Evolutionary conservation across 768 basidiomycete species (phyloP).

Genomic region (Tephrocybe rancida): DNA sequence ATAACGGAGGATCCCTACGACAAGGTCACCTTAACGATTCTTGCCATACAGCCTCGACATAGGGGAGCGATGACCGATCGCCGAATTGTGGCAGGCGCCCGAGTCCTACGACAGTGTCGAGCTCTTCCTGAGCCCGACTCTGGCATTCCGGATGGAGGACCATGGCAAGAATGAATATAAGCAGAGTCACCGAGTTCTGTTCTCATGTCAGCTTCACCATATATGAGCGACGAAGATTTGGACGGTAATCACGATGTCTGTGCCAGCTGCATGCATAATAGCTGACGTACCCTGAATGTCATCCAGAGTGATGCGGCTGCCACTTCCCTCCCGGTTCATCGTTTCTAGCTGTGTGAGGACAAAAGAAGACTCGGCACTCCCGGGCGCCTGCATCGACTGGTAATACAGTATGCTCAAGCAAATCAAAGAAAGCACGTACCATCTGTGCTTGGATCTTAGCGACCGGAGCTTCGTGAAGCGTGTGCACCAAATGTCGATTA

Average conservation of each 20-base stretch:
- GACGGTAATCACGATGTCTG: constrained; percentile 16
- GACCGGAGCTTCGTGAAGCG: constrained; percentile 3
- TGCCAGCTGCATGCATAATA: constrained; percentile 19
- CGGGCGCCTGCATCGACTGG: too few species aligned
- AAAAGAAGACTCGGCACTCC: constrained; percentile 17
- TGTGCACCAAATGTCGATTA: background rate
- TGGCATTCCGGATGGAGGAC: constrained; percentile 20
- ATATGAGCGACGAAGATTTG: too few species aligned
- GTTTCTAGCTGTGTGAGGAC: constrained; percentile 14
- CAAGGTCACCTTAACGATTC: constrained; percentile 11
- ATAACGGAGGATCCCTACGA: background rate
- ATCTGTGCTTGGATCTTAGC: constrained; percentile 1
- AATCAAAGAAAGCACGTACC: background rate
- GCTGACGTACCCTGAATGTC: constrained; percentile 18
- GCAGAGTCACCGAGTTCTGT: constrained; percentile 1
- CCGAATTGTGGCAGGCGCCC: constrained; percentile 19
- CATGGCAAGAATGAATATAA: constrained; percentile 18
- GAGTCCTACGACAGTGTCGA: constrained; percentile 16
- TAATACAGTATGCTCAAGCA: too few species aligned
- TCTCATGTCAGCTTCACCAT: too few species aligned
- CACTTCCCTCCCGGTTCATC: constrained; percentile 3
- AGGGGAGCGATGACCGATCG: constrained; percentile 17
- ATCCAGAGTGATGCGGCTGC: background rate
- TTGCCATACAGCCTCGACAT: constrained; percentile 14
- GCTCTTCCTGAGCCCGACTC: constrained; percentile 16